Base-by-base conservation (phyloP, 768 basidiomycete genomes). In the Tulasnella calospora region DNA sequence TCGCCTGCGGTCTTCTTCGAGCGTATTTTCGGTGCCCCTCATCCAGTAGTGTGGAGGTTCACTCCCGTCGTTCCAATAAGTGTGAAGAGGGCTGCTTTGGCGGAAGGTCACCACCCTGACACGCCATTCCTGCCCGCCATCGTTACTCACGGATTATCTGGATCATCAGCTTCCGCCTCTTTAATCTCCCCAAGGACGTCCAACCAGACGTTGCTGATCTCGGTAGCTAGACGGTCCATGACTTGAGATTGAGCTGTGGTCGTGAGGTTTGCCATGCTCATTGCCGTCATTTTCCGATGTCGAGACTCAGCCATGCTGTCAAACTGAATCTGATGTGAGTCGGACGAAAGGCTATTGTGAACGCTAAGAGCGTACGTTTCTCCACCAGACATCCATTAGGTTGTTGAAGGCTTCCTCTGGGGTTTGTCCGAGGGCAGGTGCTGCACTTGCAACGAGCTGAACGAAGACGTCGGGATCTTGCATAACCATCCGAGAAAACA, bases 271-370 rank as follows among this genome's bases (percentile, higher is more conserved):
- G 93, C 93, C 67, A 94, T 89, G 1, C 92, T 94, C 87, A 97
- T 91, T 15, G 94, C 94, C 35, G 89, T 85, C 77, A 97, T 86
- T 85, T 97, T 97, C 78, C 95, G 90, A 79, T 92, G 89, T 13
- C 91, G 89, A 0, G 94, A 91, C 83, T 96, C 93, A 21, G 92
- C 92, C 90, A 96, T 93, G 82, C 91, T 92, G 83, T 97, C 95
- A 83, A 96, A 94, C 95, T 97, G 81, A 2, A 71, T 23, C 70
- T 57, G 15, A 33, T 33, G 74, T 77, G 15, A 71, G 69, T 38
- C 70, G 71, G n/a, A 41, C 73, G 33, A 9, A 67, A 79, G 71
- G 35, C 8, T 3, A 3, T 21, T 1, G 23, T 23, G 6, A 21
- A 70, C 19, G 27, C 2, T 77, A 23, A 36, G 10, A 44, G 85